A percentile compares a stretch with the other conserved stretches of the same genome.
Evolutionary conservation across 768 basidiomycete species (phyloP).

Genomic region (Rickenella mellea): DNA sequence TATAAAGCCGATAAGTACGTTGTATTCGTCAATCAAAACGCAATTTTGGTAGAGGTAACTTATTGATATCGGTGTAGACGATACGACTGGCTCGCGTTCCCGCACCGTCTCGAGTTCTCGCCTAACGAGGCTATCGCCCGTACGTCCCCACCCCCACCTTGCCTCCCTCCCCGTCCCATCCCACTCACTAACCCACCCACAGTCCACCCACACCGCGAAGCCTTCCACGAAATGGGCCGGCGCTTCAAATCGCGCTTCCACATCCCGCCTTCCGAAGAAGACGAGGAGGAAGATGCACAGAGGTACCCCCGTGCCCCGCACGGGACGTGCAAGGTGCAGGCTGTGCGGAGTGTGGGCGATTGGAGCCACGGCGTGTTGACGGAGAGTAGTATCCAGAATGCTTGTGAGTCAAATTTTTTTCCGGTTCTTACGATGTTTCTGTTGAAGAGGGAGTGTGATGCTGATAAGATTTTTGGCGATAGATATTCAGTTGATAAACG

Average conservation of each 20-base stretch:
- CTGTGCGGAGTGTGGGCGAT: slow-evolving; percentile 76
- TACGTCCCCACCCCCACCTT: slow-evolving; percentile 16
- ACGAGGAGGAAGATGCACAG: slow-evolving; percentile 29
- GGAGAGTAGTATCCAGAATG: slow-evolving; percentile 89
- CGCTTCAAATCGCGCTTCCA: slow-evolving; percentile 20
- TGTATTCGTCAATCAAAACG: slow-evolving; percentile 5
- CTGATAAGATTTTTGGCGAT: slow-evolving; percentile 1
- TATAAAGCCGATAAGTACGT: slow-evolving; percentile 21
- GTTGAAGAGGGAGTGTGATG: neutral
- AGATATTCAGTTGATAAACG: slow-evolving; percentile 75
- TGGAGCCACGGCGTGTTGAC: slow-evolving; percentile 92
- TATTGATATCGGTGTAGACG: slow-evolving; percentile 24
- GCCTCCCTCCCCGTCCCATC: neutral
- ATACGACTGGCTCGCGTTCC: slow-evolving; percentile 68
- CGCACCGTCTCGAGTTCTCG: slow-evolving; percentile 52
- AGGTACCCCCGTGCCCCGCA: slow-evolving; percentile 33
- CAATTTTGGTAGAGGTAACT: too few species aligned
- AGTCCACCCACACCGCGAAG: slow-evolving; percentile 61
- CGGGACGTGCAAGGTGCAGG: slow-evolving; percentile 65
- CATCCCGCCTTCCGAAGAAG: slow-evolving; percentile 10
- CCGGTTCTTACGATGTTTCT: neutral
- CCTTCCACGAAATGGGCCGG: slow-evolving; percentile 48
- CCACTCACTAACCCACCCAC: neutral
- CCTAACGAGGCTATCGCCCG: slow-evolving; percentile 63
- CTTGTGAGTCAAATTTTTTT: slow-evolving; percentile 45